Evolutionary conservation across 768 basidiomycete genomes (phyloP).

Genomic region (Lyophyllum shimeji): DNA sequence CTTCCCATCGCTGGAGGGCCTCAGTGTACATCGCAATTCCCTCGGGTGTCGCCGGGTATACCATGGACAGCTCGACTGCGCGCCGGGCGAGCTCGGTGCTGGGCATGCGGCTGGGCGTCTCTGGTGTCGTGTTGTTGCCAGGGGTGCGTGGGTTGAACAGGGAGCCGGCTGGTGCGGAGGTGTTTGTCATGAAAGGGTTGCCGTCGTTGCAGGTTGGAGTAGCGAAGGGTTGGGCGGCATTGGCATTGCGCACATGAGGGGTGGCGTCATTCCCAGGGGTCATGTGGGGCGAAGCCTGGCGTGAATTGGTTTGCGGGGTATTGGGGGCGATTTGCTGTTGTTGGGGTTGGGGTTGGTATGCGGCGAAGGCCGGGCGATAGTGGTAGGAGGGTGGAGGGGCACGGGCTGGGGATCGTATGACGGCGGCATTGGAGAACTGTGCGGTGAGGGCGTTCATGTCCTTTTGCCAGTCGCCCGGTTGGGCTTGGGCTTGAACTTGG

Average conservation of each 20-base stretch:
- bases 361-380: neutral
- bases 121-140: too few relatives aligned
- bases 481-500: too few relatives aligned
- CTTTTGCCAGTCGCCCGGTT: neutral
- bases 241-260: neutral
- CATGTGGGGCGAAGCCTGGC: neutral
- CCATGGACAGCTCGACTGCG: neutral
- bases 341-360: neutral
- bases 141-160: neutral
- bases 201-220: neutral
- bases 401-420: neutral
- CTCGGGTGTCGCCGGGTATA: neutral
- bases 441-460: neutral
- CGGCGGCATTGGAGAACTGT: neutral
- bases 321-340: neutral
- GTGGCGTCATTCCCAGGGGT: too few relatives aligned
- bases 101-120: neutral
- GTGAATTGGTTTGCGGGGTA: neutral
- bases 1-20: neutral
- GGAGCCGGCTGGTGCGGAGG: neutral
- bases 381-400: neutral
- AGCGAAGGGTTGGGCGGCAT: neutral
- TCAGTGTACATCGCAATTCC: neutral
- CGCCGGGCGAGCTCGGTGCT: neutral
- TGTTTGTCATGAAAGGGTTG: neutral